Evolutionary conservation across 352 stramenopile genomes (phyloP).

Genomic region (Peronospora belbahrii): DNA sequence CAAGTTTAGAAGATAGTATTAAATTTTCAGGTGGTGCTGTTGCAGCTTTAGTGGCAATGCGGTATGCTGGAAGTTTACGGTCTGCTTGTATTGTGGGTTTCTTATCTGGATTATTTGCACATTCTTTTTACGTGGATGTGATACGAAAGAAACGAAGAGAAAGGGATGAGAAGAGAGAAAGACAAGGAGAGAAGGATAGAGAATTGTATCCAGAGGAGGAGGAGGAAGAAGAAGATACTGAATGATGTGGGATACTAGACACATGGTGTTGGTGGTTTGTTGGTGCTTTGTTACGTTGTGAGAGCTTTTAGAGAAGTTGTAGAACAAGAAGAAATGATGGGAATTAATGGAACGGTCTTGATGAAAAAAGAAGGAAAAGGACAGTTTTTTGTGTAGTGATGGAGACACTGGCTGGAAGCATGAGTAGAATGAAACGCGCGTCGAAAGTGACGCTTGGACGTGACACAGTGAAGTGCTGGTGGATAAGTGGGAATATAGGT

Average conservation of each 20-base stretch:
- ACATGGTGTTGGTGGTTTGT: background rate
- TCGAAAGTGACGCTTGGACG: too few species aligned
- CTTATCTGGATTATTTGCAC: constrained; percentile 54
- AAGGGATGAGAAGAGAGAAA: constrained; percentile 8
- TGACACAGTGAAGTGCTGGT: too few species aligned
- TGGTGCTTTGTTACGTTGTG: background rate
- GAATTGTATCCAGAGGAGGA: background rate
- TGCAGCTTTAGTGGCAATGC: constrained; percentile 48
- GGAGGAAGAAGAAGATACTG: background rate
- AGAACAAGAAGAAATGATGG: too few species aligned
- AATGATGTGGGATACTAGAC: background rate
- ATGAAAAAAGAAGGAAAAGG: too few species aligned
- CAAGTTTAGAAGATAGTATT: constrained; percentile 42
- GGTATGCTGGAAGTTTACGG: constrained; percentile 52
- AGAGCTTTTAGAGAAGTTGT: too few species aligned
- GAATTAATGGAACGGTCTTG: too few species aligned
- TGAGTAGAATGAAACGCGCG: too few species aligned
- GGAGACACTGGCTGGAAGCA: too few species aligned
- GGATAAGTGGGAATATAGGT: too few species aligned
- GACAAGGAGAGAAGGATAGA: constrained; percentile 8
- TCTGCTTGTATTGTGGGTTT: constrained; percentile 52
- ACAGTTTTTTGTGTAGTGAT: too few species aligned
- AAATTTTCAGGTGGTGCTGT: constrained; percentile 55
- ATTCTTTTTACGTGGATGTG: constrained; percentile 69
- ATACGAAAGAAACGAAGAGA: constrained; percentile 33